Percentiles rank a stretch among this genome's conserved stretches.
phyloP scores from a whole-genome alignment of 305 asterid species.

The Solanum hybrid region DNA sequence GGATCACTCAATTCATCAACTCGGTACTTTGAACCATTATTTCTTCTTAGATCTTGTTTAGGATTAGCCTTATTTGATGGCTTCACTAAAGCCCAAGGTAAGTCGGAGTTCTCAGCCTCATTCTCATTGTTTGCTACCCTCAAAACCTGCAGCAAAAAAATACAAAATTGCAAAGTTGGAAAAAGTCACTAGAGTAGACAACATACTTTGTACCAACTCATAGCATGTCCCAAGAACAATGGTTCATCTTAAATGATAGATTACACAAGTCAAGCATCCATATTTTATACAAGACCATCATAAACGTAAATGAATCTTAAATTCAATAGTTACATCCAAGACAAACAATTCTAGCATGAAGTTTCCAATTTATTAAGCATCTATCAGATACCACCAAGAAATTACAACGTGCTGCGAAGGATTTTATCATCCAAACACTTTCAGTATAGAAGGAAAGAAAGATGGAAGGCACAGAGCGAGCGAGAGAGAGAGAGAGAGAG shows the following conservation, averaged over 20 bases:
- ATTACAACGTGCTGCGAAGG: neutral
- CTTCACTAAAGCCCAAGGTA: slow-evolving; percentile 74
- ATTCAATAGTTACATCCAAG: neutral
- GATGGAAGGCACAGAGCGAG: neutral
- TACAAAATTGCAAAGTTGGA: neutral
- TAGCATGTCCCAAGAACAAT: neutral
- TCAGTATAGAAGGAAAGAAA: neutral
- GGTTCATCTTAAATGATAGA: neutral
- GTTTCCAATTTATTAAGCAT: neutral
- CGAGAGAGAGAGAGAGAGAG: neutral
- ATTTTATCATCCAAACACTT: neutral
- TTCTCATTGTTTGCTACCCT: slow-evolving; percentile 63
- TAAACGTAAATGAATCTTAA: neutral
- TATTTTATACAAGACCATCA: neutral
- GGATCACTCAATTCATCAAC: slow-evolving; percentile 81
- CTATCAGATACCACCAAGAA: neutral
- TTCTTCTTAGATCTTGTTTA: slow-evolving; percentile 58
- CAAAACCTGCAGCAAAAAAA: slow-evolving; percentile 43
- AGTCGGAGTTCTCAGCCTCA: slow-evolving; percentile 56
- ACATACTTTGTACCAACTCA: neutral
- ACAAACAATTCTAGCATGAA: neutral
- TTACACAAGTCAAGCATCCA: neutral
- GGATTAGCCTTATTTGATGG: slow-evolving; percentile 50
- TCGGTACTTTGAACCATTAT: slow-evolving; percentile 59
- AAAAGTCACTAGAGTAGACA: neutral